phyloP scores from a whole-genome alignment of 352 stramenopile species.

The Globisporangium acanthophoron region DNA sequence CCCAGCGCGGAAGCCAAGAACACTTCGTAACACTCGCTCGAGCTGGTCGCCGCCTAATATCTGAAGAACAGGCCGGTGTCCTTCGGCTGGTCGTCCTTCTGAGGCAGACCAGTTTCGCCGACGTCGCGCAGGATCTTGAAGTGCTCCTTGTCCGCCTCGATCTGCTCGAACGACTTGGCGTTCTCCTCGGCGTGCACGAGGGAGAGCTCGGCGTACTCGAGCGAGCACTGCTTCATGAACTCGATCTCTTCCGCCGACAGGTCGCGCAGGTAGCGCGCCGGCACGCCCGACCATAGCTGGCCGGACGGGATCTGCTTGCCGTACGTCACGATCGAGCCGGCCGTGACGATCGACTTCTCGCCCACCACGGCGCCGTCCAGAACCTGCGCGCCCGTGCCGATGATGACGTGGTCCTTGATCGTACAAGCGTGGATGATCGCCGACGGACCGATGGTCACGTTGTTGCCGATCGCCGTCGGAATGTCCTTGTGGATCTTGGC shows the following conservation, averaged over 20 bases:
- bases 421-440: conserved; percentile 90
- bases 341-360: conserved; percentile 86
- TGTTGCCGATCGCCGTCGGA: conserved; percentile 87
- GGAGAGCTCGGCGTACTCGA: conserved; percentile 81
- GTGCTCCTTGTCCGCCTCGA: conserved; percentile 70
- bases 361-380: conserved; percentile 87
- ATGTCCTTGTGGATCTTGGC: conserved; percentile 91
- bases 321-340: conserved; percentile 85
- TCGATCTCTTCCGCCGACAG: conserved; percentile 81
- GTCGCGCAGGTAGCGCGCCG: conserved; percentile 79
- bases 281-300: conserved; percentile 86
- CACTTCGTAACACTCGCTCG: background rate
- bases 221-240: conserved; percentile 87
- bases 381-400: conserved; percentile 89
- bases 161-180: conserved; percentile 81
- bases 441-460: conserved; percentile 85
- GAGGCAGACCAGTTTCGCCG: conserved; percentile 69
- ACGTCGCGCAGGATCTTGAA: conserved; percentile 78
- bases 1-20: background rate
- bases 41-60: conserved; percentile 61
- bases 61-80: conserved; percentile 86
- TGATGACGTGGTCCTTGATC: conserved; percentile 90
- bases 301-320: conserved; percentile 86
- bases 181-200: conserved; percentile 65
- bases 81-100: conserved; percentile 63